phyloP scores from a whole-genome alignment of 2,329 filamentous ascomycete species.

The Cercospora sp. region DNA sequence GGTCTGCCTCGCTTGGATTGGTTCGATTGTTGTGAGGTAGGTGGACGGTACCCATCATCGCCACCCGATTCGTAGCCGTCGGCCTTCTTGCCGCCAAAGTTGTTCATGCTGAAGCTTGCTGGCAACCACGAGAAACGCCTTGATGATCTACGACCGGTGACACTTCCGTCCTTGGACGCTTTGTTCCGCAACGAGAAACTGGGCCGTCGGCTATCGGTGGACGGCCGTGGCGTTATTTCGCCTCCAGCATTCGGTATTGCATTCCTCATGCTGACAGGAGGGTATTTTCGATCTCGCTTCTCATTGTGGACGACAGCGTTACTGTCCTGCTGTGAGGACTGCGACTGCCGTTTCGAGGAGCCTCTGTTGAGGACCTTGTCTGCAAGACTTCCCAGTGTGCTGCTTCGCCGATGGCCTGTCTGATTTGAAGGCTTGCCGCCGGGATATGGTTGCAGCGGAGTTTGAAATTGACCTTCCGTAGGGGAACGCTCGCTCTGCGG shows the following conservation, averaged over 20 bases:
- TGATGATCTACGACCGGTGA: slow-evolving; percentile 42
- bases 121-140: slow-evolving; percentile 55
- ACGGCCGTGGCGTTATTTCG: slow-evolving; percentile 55
- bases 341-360: slow-evolving; percentile 37
- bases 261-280: slow-evolving; percentile 87
- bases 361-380: slow-evolving; percentile 81
- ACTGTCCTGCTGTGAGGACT: slow-evolving; percentile 41
- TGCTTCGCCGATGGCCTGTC: slow-evolving; percentile 67
- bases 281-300: slow-evolving; percentile 73
- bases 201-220: slow-evolving; percentile 51
- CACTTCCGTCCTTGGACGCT: slow-evolving; percentile 41
- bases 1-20: slow-evolving; percentile 37
- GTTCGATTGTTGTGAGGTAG: slow-evolving; percentile 32
- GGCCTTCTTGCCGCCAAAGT: slow-evolving; percentile 42
- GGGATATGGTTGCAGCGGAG: slow-evolving; percentile 57
- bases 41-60: slow-evolving; percentile 28
- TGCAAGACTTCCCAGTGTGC: slow-evolving; percentile 61
- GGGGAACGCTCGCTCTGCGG: slow-evolving; percentile 57
- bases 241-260: slow-evolving; percentile 57
- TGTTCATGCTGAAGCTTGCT: slow-evolving; percentile 50
- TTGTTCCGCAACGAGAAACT: slow-evolving; percentile 54
- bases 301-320: slow-evolving; percentile 49
- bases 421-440: slow-evolving; percentile 64
- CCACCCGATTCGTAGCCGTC: slow-evolving; percentile 40
- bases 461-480: slow-evolving; percentile 51